Base-by-base conservation (phyloP, 371 early-diverging fungal genomes). In the Mortierella sp. region DNA sequence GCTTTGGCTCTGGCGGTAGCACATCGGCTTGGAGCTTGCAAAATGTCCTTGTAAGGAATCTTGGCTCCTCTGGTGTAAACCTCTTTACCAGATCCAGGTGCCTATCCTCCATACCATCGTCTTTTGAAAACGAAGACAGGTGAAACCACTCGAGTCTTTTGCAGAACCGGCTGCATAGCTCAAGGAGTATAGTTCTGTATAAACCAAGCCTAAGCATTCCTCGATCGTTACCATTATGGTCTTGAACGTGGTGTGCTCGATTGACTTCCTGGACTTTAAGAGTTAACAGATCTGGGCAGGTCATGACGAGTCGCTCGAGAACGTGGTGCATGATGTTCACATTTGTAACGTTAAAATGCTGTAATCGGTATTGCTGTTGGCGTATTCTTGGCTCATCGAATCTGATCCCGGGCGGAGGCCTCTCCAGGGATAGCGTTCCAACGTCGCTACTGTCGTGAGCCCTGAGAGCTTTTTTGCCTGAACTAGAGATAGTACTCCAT, bases 271-370 rank as follows among this genome's bases (percentile, higher is more conserved):
- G 52, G 24, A 52, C 22, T 24, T 52, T 52, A 52, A 52, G 22
- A 52, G 52, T 52, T n/a, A 52, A 52, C 9, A 52, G 24, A 22
- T 24, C 52, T 0, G 52, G 52, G 22, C 52, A 52, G 24, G 52
- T n/a, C 52, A n/a, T 52, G 52, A 52, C n/a, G 10, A 52, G 52
- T 52, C 52, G 52, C 22, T 52, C 52, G 18, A 52, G 52, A 24
- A 24, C 24, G 24, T 52, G 22, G 24, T 52, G 52, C 22, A 22
- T 9, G 22, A 52, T 52, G 18, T 52, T 52, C 52, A 52, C 52
- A n/a, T 52, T 52, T 24, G 52, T 52, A 8, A 52, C 52, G n/a
- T 52, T 52, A 52, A 52, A 52, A 52, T 52, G 24, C 24, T 52
- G 20, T 24, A 52, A 22, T 22, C 52, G 22, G 22, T 52, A 24